Evolutionary conservation across 164 flowering plant genomes (phyloP).

Genomic region (Chimonanthus salicifolius): DNA sequence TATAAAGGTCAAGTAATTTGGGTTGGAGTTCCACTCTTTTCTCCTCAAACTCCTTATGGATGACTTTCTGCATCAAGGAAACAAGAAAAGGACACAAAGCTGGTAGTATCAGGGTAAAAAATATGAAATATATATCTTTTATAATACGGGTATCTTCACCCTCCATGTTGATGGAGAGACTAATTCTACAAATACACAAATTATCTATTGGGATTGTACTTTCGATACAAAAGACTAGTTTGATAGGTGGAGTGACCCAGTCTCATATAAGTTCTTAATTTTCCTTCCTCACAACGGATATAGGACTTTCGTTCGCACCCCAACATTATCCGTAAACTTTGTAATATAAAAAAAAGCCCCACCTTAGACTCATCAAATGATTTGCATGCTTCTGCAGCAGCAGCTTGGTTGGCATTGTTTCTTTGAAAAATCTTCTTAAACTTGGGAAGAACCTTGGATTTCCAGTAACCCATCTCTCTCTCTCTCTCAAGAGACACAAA

Average conservation of each 20-base stretch:
- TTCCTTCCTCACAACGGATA: no score
- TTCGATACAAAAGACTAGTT: not conserved
- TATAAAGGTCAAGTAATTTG: conserved; percentile 68
- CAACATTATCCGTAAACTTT: no score
- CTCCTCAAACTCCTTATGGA: conserved; percentile 72
- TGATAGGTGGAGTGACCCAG: no score
- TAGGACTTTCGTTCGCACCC: no score
- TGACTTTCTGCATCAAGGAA: conserved; percentile 38
- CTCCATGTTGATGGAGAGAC: not conserved
- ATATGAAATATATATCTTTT: not conserved
- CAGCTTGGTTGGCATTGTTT: conserved; percentile 48
- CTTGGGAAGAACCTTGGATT: conserved; percentile 75
- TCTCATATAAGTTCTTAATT: no score
- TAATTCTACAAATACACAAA: not conserved
- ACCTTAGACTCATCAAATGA: conserved; percentile 80
- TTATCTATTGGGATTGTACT: not conserved
- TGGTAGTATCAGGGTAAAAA: not conserved
- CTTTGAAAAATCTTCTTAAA: conserved; percentile 75
- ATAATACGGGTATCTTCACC: no score
- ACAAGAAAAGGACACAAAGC: not conserved
- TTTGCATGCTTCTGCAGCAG: conserved; percentile 74
- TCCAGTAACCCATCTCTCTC: conserved; percentile 66
- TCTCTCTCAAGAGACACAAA: not conserved
- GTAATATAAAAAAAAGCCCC: not conserved
- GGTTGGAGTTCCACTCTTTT: conserved; percentile 67